A percentile compares a stretch with the other conserved stretches of the same genome.
phyloP scores from a whole-genome alignment of 108 stramenopile genomes.

The Cyclotella atomus region DNA sequence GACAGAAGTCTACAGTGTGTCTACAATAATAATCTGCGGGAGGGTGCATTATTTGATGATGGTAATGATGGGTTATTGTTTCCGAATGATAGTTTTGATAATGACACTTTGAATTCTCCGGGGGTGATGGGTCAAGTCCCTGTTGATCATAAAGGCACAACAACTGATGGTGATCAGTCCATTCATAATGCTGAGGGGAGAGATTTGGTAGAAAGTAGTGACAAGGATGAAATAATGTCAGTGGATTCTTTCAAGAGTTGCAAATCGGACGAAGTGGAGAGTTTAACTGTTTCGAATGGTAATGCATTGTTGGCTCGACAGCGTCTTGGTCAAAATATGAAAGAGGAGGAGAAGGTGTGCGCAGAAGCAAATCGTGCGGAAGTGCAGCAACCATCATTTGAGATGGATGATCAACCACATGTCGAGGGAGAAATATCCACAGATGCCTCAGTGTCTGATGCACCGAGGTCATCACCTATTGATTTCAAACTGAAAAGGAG shows the following conservation, averaged over 20 bases:
- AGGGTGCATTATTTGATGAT: neutral
- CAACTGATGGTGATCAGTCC: neutral
- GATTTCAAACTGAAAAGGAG: conserved; percentile 6
- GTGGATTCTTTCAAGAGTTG: conserved; percentile 5
- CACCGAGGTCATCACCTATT: neutral
- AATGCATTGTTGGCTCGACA: neutral
- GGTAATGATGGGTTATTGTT: neutral
- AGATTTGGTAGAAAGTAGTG: neutral
- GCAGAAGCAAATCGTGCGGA: neutral
- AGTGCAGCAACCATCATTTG: neutral
- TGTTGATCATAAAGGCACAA: neutral
- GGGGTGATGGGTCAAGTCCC: too few relatives aligned
- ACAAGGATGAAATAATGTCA: neutral
- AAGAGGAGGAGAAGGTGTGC: too few relatives aligned
- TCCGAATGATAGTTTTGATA: neutral
- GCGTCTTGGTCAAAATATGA: conserved; percentile 8
- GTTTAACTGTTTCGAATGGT: neutral
- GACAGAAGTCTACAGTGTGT: neutral
- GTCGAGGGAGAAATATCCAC: neutral
- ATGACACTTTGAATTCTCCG: neutral
- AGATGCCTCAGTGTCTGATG: neutral
- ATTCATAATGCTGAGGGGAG: neutral
- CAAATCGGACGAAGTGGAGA: neutral
- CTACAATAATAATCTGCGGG: neutral
- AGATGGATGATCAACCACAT: neutral